Evolutionary conservation across 177 flowering plant genomes (phyloP), one percentile per base, ranked within the genome.

Genomic region (Vitis hybrid): DNA sequence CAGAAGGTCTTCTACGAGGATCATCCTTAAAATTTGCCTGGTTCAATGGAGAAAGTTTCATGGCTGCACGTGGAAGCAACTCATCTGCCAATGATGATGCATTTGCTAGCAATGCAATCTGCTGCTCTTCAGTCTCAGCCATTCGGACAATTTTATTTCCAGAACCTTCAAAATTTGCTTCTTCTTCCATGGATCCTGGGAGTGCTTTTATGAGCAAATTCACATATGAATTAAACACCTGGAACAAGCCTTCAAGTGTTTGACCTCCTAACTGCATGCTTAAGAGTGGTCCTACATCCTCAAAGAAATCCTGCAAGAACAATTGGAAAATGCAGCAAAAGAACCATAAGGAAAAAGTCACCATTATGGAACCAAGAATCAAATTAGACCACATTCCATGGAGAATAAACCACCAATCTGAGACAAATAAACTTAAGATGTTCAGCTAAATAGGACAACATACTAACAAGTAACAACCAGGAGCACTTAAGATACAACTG

Each of bases 251-350:
- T 74, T 96, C 99, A 77, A 96, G 72, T 48, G 89, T 85, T 76
- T 84, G 87, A 78, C 98, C 91, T 63, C 98, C 99, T 76, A 96
- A 81, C 76, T 96, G 98, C 99, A 96, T 94, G 73, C 94, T 92
- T 66, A 92, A 73, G 15, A 94, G 89, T 51, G 99, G 98, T 58
- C 97, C 98, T 57, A 96, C 99, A 82, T 94, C 98, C 78, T 93
- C 98, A 78, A 94, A 88, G 80, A 96, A 96, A 64, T 96, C 99
- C 99, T 96, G 72, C 66, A 84, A 60, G 64, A 69, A 61, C 58
- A 79, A 46, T 24, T 5, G 67, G 21, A 52, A 48, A 4, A 76
- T 48, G 32, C 53, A 73, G 55, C 52, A 50, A 54, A 63, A 61
- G 9, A 20, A 58, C 5, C 24, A 13, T 63, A 32, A 11, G 3